phyloP scores from a whole-genome alignment of 2,329 filamentous ascomycete species.

The Teratosphaeria viscida region DNA sequence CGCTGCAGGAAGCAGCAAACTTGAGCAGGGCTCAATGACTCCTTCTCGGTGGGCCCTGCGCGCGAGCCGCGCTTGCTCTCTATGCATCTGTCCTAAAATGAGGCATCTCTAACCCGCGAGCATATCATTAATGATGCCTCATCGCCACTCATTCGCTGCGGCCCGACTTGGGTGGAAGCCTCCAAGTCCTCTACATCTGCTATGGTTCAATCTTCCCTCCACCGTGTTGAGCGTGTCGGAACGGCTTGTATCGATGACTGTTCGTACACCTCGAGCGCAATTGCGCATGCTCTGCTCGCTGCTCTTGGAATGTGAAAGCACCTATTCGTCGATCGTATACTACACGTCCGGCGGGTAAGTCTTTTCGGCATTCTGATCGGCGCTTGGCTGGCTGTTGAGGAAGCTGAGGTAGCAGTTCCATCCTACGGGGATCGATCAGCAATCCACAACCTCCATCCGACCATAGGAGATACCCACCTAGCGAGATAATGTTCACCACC shows the following conservation, averaged over 20 bases:
- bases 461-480: constrained; percentile 41
- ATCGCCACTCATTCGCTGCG: not conserved
- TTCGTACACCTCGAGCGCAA: not conserved
- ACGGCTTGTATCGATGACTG: not conserved
- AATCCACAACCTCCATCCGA: not conserved
- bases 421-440: constrained; percentile 26
- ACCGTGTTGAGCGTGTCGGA: not conserved
- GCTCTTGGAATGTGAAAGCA: not conserved
- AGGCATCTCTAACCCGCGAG: not conserved
- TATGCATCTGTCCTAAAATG: not conserved
- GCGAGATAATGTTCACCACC: constrained; percentile 72
- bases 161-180: not conserved
- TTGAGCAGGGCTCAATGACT: not conserved
- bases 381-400: constrained; percentile 36
- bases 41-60: not conserved
- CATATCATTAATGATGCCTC: not conserved
- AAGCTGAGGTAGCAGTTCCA: constrained; percentile 51
- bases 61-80: not conserved
- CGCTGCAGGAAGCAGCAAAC: not conserved
- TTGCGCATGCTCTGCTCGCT: not conserved
- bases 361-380: not conserved
- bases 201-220: not conserved
- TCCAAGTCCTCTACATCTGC: not conserved
- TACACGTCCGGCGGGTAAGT: constrained; percentile 12
- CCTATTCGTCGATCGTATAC: constrained; percentile 6